Base-by-base conservation (phyloP, 2,329 filamentous ascomycete genomes). In the Sporothrix curviconia region DNA sequence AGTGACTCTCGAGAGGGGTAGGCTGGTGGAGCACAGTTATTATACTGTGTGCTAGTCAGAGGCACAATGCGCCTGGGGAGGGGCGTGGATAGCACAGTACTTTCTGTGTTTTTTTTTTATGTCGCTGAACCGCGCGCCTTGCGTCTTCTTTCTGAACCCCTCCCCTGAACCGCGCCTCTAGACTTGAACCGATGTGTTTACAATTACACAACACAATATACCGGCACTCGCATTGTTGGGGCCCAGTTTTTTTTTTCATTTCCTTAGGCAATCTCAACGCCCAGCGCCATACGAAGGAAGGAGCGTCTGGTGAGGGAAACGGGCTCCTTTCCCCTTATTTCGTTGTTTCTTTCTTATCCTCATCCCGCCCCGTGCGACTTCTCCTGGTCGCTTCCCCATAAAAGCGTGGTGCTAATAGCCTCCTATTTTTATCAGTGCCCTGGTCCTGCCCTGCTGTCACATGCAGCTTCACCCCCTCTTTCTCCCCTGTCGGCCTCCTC, bases 311-410 rank as follows among this genome's bases (percentile, higher is more conserved):
- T 32, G 11, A n/a, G n/a, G n/a, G n/a, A n/a, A n/a, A n/a, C n/a
- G n/a, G 7, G 47, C 47, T 25, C 47, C 47, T 37, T 37, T 36
- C 50, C n/a, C 36, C 22, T 43, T 43, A 30, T 28, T n/a, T 15
- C 24, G 2, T 15, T 28, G 32, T 54, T 55, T 36, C 24, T 30
- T 14, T 37, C 30, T 39, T 43, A 24, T 54, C 39, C 39, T 42
- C 37, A 24, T 37, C 30, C n/a, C n/a, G n/a, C n/a, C n/a, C n/a
- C n/a, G n/a, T n/a, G n/a, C n/a, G n/a, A n/a, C n/a, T 37, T 4
- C 40, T 40, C 52, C 53, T 55, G 42, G 22, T 25, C 28, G 17
- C 39, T 50, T 51, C 49, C 49, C 49, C 49, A 51, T 51, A 51
- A 51, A 54, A 54, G 17, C 50, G 50, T 17, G 17, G n/a, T 42